Percentiles rank a stretch among this genome's conserved stretches.
Evolutionary conservation across 176 grass and related monocot species (phyloP).

Genomic region (Rhynchospora pubera): DNA sequence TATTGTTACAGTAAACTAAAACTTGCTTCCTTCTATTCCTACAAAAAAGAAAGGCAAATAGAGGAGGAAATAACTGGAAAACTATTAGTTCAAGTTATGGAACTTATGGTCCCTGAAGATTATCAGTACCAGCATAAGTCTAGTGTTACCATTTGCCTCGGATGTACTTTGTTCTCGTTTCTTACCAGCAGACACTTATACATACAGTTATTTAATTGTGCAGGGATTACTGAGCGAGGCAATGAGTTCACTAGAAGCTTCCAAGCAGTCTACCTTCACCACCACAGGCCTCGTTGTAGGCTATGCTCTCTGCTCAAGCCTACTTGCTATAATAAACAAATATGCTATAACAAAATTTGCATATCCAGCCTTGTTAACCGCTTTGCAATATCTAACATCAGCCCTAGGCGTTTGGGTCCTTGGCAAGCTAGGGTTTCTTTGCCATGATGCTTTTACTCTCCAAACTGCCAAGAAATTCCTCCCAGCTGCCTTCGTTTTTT

Average conservation of each 20-base stretch:
- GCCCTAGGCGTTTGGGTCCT: conserved; percentile 58
- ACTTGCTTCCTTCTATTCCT: background rate
- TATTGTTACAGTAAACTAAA: background rate
- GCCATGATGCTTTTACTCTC: conserved; percentile 58
- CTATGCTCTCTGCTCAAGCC: conserved; percentile 74
- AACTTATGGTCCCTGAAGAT: background rate
- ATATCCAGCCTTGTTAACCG: conserved; percentile 70
- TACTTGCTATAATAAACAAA: conserved; percentile 85
- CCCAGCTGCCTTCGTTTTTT: conserved; percentile 66
- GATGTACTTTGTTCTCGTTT: background rate
- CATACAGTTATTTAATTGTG: background rate
- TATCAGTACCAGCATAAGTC: background rate
- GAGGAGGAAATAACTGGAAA: background rate
- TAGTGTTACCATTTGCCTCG: background rate
- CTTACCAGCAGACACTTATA: background rate
- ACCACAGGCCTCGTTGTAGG: conserved; percentile 69
- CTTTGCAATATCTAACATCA: conserved; percentile 68
- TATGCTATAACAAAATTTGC: conserved; percentile 75
- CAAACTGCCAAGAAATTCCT: conserved; percentile 74
- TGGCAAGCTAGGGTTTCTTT: conserved; percentile 59
- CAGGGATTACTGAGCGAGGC: background rate
- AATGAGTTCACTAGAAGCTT: conserved; percentile 19
- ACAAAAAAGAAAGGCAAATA: background rate
- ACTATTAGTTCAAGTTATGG: background rate
- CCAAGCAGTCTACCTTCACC: conserved; percentile 42